Evolutionary conservation across 768 basidiomycete species (phyloP).

Genomic region (Steccherinum ochraceum): DNA sequence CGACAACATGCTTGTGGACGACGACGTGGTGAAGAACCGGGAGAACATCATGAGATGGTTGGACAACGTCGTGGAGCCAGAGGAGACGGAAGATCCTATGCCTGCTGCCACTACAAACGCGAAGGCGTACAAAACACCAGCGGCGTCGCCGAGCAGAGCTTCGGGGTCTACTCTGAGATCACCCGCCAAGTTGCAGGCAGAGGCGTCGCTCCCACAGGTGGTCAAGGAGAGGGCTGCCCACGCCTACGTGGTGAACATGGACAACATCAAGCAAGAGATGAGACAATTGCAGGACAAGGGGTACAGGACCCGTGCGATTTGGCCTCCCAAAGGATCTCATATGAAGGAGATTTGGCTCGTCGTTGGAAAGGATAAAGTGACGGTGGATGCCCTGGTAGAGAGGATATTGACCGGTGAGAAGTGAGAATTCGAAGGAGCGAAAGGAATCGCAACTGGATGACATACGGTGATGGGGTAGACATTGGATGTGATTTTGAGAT

Average conservation of each 20-base stretch:
- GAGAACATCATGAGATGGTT: conserved; percentile 22
- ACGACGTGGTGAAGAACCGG: not conserved
- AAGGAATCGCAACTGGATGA: too few relatives aligned
- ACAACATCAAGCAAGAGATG: not conserved
- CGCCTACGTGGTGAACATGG: conserved; percentile 2
- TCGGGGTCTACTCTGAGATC: too few relatives aligned
- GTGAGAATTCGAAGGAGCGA: not conserved
- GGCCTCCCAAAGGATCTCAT: not conserved
- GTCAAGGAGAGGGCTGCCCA: not conserved
- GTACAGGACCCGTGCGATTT: conserved; percentile 6
- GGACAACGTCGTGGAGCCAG: conserved; percentile 27
- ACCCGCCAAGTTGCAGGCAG: not conserved
- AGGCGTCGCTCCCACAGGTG: not conserved
- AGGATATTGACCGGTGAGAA: not conserved
- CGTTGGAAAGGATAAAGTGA: conserved; percentile 44
- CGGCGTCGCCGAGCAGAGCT: not conserved
- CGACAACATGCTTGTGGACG: conserved; percentile 23
- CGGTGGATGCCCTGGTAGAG: conserved; percentile 29
- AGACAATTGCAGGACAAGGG: conserved; percentile 4
- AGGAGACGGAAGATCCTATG: conserved; percentile 26
- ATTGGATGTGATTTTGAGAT: too few relatives aligned
- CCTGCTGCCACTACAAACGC: conserved; percentile 26
- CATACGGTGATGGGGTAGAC: too few relatives aligned
- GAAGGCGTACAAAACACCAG: not conserved
- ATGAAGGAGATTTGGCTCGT: conserved; percentile 3